phyloP scores from a whole-genome alignment of 768 basidiomycete genomes.

The Termitomyces sp. region DNA sequence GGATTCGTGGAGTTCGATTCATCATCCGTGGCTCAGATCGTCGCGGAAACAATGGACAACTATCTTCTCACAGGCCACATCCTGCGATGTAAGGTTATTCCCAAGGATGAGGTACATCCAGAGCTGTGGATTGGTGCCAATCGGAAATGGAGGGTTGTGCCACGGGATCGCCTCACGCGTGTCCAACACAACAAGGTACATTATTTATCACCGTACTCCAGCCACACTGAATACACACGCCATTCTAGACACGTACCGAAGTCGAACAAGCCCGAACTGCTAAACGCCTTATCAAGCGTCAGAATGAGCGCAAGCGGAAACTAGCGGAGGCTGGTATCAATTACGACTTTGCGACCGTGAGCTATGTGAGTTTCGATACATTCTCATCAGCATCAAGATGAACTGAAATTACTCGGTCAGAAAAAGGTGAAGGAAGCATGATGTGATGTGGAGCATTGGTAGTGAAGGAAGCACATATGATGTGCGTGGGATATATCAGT shows the following conservation, averaged over 20 bases:
- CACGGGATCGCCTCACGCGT: conserved; percentile 66
- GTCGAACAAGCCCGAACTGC: conserved; percentile 64
- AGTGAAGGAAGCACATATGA: background rate
- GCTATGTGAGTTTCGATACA: conserved; percentile 64
- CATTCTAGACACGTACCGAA: conserved; percentile 63
- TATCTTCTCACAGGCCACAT: conserved; percentile 95
- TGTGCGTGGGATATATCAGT: background rate
- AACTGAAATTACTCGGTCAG: background rate
- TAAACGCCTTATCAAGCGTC: conserved; percentile 69
- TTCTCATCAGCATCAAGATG: background rate
- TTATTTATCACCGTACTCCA: background rate
- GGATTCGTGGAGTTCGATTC: conserved; percentile 95
- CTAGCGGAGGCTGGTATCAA: conserved; percentile 79
- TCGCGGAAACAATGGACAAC: conserved; percentile 98
- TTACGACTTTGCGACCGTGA: conserved; percentile 78
- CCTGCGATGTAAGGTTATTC: conserved; percentile 85
- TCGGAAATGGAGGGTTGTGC: conserved; percentile 81
- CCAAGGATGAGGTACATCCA: conserved; percentile 87
- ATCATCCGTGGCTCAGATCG: conserved; percentile 86
- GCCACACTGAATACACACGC: background rate
- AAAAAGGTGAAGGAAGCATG: background rate
- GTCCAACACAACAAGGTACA: conserved; percentile 80
- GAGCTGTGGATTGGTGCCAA: conserved; percentile 98
- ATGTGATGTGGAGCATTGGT: background rate
- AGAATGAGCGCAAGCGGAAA: conserved; percentile 74